Percentiles rank a stretch among this genome's conserved stretches.
These are phyloP conservation scores for Gastroboletus turbinatus DNA, from an alignment of 1,284 basidiomycete species.

Conservation along the genomic window DNA sequence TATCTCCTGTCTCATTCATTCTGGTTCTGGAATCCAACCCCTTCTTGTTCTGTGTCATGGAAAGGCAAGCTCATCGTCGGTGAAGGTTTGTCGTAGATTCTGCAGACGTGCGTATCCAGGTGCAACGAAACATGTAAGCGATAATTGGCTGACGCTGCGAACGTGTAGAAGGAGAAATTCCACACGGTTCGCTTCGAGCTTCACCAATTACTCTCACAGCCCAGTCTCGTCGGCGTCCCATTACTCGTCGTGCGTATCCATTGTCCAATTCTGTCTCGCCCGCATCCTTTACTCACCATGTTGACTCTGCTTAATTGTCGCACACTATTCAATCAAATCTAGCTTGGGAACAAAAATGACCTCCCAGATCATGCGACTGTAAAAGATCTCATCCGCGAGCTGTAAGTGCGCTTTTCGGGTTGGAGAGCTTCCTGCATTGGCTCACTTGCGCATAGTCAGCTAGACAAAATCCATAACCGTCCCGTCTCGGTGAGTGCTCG, in stretches of 20 bases:
- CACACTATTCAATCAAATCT: not conserved
- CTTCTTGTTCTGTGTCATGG: slow-evolving; percentile 12
- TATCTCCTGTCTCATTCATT: not conserved
- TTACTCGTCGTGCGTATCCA: slow-evolving; percentile 71
- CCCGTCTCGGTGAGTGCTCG: slow-evolving; percentile 75
- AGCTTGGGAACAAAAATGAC: slow-evolving; percentile 97
- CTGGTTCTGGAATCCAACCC: not conserved
- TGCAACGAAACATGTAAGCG: not conserved
- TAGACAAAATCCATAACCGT: slow-evolving; percentile 81
- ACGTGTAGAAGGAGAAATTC: slow-evolving; percentile 67
- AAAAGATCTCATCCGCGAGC: slow-evolving; percentile 81
- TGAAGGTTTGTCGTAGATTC: slow-evolving; percentile 90
- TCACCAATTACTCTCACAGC: slow-evolving; percentile 79
- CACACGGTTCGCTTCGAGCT: slow-evolving; percentile 88
- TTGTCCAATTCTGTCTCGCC: not conserved
- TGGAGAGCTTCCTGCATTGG: not conserved
- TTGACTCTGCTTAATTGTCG: not conserved
- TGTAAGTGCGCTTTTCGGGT: slow-evolving; percentile 50
- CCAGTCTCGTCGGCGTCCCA: slow-evolving; percentile 77
- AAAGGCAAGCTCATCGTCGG: slow-evolving; percentile 6
- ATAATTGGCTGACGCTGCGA: slow-evolving; percentile 8
- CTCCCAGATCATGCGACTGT: slow-evolving; percentile 77
- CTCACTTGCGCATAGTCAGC: slow-evolving; percentile 47
- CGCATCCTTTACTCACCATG: not conserved
- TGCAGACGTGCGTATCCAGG: slow-evolving; percentile 61